Evolutionary conservation across 352 stramenopile genomes (phyloP).

Genomic region (Globisporangium iwayamae): DNA sequence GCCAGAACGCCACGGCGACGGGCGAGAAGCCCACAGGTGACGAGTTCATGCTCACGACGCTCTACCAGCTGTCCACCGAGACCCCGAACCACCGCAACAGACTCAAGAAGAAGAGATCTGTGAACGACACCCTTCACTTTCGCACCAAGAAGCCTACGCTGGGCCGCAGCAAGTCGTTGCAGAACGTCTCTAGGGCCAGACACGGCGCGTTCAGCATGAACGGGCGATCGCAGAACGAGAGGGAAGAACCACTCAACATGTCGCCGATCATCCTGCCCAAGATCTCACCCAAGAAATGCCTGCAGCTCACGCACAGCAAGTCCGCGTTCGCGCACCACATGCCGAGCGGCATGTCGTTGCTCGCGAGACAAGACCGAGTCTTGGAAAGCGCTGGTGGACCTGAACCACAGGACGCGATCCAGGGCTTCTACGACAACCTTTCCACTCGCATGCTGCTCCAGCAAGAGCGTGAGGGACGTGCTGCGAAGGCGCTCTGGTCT

Average conservation of each 20-base stretch:
- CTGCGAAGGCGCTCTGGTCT: slow-evolving; percentile 12
- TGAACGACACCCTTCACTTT: not conserved
- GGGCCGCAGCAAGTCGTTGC: slow-evolving; percentile 48
- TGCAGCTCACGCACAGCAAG: slow-evolving; percentile 23
- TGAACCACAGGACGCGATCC: slow-evolving; percentile 8
- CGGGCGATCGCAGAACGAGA: slow-evolving; percentile 20
- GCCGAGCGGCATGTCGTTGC: slow-evolving; percentile 4
- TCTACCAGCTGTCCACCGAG: slow-evolving; percentile 39
- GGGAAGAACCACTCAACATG: slow-evolving; percentile 7
- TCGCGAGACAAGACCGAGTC: not conserved
- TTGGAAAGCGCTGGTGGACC: not conserved
- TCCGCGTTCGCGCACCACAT: slow-evolving; percentile 20
- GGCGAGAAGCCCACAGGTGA: slow-evolving; percentile 14
- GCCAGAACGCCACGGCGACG: slow-evolving; percentile 12
- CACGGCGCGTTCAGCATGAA: slow-evolving; percentile 24
- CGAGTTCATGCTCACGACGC: slow-evolving; percentile 54
- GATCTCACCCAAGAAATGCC: not conserved
- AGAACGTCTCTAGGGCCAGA: slow-evolving; percentile 27
- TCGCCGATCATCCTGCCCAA: slow-evolving; percentile 11
- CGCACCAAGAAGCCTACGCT: slow-evolving; percentile 7
- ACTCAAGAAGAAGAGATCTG: slow-evolving; percentile 9
- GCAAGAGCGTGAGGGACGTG: slow-evolving; percentile 9
- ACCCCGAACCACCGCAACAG: slow-evolving; percentile 4
- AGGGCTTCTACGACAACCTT: slow-evolving; percentile 28
- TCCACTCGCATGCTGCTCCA: slow-evolving; percentile 17